Base-by-base conservation (phyloP, 1,139 yeast species). In the Arxiozyma bovina region DNA sequence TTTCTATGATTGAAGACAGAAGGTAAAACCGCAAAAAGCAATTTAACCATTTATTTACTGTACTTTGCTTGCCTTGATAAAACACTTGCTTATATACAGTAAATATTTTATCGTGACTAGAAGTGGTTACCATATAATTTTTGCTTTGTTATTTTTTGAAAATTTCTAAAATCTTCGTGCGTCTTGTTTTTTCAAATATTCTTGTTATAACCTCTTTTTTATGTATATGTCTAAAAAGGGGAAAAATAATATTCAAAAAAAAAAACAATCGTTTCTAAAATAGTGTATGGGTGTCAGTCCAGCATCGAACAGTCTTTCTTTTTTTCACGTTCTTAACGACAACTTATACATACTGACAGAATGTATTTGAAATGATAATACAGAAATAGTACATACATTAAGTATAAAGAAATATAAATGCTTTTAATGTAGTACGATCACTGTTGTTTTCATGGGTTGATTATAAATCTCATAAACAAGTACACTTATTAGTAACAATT, bases 1-100 rank as follows among this genome's bases (percentile, higher is more conserved):
- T 18, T 38, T 45, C 18, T 20, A 25, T 45, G 8, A 5, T 45
- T 61, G 50, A 54, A 44, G 47, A n/a, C 1, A 4, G 17, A 40
- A 22, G 23, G 15, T 20, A 40, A 22, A 12, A n/a, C 18, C 4
- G 12, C 18, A 43, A 15, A 12, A 22, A 21, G n/a, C n/a, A n/a
- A n/a, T n/a, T n/a, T n/a, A n/a, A n/a, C n/a, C n/a, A n/a, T n/a
- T n/a, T n/a, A n/a, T n/a, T n/a, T n/a, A n/a, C n/a, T n/a, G n/a
- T n/a, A 27, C 2, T 7, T 27, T 27, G 9, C 30, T 7, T 2
- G 11, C 8, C 2, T 27, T 7, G 47, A 23, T 15, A 15, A 34
- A 34, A 34, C 12, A 34, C n/a, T 34, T 5, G 6, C 12, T 34
- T 34, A 34, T 34, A 34, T 15, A 34, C 6, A 15, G n/a, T 15